These are phyloP conservation scores for Neckera pumila DNA, from an alignment of 225 moss, liverwort and hornwort genomes.

Conservation along the genomic window DNA sequence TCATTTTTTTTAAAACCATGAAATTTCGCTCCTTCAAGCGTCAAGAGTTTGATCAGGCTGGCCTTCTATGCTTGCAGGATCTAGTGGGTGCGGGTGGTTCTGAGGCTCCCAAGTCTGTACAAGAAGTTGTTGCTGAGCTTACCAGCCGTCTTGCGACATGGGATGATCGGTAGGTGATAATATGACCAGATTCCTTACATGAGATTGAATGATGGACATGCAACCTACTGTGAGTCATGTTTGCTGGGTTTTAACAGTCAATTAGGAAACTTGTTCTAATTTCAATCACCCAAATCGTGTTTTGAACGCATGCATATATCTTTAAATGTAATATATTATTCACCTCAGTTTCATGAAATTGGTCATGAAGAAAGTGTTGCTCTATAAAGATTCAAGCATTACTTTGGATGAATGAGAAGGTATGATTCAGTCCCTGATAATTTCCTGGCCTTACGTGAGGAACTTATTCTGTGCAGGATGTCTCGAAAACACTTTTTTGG, in stretches of 20 bases:
- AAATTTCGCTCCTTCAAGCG: not conserved
- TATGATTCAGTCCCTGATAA: not conserved
- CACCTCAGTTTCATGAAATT: not conserved
- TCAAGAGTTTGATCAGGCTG: not conserved
- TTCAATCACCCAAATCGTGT: not conserved
- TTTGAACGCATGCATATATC: no score
- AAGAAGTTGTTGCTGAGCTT: constrained; percentile 77
- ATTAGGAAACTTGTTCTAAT: not conserved
- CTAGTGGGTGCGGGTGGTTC: constrained; percentile 74
- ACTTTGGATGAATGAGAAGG: not conserved
- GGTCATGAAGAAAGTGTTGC: not conserved
- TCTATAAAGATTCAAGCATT: not conserved
- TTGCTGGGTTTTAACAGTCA: not conserved
- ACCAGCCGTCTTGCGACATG: constrained; percentile 79
- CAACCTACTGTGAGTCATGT: not conserved
- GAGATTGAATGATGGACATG: not conserved
- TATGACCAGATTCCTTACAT: not conserved
- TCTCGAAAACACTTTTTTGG: constrained; percentile 73
- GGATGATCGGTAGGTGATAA: constrained; percentile 65
- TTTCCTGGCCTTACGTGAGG: not conserved
- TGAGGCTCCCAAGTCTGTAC: constrained; percentile 60
- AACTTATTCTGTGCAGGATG: constrained; percentile 21
- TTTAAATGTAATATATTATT: not conserved
- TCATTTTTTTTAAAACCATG: not conserved
- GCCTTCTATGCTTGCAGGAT: constrained; percentile 36